Conservation (phyloP, 2,329 filamentous ascomycete genomes). For the Arthroderma sp. region DNA sequence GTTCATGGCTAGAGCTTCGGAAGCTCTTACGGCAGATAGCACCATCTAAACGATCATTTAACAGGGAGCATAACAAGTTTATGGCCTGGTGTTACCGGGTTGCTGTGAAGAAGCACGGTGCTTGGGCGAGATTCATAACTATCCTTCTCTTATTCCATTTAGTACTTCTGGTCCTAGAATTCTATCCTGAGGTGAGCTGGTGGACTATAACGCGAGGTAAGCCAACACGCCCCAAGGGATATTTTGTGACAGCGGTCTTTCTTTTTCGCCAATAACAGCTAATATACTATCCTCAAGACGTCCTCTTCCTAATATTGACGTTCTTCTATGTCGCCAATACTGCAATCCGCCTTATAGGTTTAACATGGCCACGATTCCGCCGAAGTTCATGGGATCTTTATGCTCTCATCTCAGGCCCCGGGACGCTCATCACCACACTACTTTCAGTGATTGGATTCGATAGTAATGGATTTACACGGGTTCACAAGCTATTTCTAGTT, state of each 20-base stretch:
- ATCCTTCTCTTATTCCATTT: slow-evolving; percentile 68
- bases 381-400: slow-evolving; percentile 94
- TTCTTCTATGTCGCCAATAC: slow-evolving; percentile 75
- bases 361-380: slow-evolving; percentile 84
- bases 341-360: slow-evolving; percentile 66
- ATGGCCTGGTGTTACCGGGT: slow-evolving; percentile 91
- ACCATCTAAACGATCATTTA: slow-evolving; percentile 81
- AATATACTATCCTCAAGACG: slow-evolving; percentile 34
- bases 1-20: slow-evolving; percentile 88
- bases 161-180: slow-evolving; percentile 71
- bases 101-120: slow-evolving; percentile 84
- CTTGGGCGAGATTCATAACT: slow-evolving; percentile 78
- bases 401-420: slow-evolving; percentile 64
- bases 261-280: background rate
- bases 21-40: slow-evolving; percentile 88
- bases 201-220: slow-evolving; percentile 57
- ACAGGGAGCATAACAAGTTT: slow-evolving; percentile 62
- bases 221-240: background rate
- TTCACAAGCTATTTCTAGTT: slow-evolving; percentile 91
- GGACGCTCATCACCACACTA: slow-evolving; percentile 70
- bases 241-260: background rate
- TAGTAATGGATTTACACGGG: slow-evolving; percentile 52
- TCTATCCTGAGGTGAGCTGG: slow-evolving; percentile 55
- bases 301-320: slow-evolving; percentile 68
- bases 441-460: slow-evolving; percentile 51